phyloP scores from a whole-genome alignment of 305 asterid species.

The Fraxinus sp. region DNA sequence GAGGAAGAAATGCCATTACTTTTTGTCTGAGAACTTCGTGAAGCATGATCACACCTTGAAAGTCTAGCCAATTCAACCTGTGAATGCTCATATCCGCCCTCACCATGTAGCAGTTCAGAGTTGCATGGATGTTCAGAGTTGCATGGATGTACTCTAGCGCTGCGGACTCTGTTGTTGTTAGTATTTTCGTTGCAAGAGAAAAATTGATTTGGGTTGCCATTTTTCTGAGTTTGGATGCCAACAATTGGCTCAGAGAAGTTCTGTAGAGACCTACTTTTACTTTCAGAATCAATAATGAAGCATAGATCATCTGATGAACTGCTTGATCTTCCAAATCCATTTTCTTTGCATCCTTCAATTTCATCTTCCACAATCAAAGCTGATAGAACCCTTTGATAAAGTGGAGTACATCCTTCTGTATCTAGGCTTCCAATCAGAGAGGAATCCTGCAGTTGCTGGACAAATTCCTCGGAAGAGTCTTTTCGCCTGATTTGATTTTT shows the following conservation, averaged over 20 bases:
- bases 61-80: slow-evolving; percentile 64
- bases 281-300: slow-evolving; percentile 39
- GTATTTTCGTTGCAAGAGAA: slow-evolving; percentile 56
- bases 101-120: slow-evolving; percentile 50
- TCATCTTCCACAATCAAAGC: slow-evolving; percentile 86
- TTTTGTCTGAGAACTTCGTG: slow-evolving; percentile 39
- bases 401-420: slow-evolving; percentile 53
- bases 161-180: slow-evolving; percentile 37
- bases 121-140: slow-evolving; percentile 54
- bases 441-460: slow-evolving; percentile 49
- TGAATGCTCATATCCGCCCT: slow-evolving; percentile 54
- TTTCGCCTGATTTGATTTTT: slow-evolving; percentile 38
- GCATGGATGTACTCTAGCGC: slow-evolving; percentile 41
- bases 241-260: slow-evolving; percentile 50
- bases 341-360: slow-evolving; percentile 70
- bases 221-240: slow-evolving; percentile 41
- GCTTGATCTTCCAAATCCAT: slow-evolving; percentile 53
- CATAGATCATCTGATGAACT: slow-evolving; percentile 47
- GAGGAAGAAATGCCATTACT: slow-evolving; percentile 41
- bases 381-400: slow-evolving; percentile 86
- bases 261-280: slow-evolving; percentile 42
- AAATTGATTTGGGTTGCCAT: slow-evolving; percentile 34
- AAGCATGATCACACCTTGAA: slow-evolving; percentile 48
- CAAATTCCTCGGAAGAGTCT: slow-evolving; percentile 43
- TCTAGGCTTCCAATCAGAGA: slow-evolving; percentile 45